phyloP scores from a whole-genome alignment of 129 eudicot genomes.

The Smallanthus sonchifolius region DNA sequence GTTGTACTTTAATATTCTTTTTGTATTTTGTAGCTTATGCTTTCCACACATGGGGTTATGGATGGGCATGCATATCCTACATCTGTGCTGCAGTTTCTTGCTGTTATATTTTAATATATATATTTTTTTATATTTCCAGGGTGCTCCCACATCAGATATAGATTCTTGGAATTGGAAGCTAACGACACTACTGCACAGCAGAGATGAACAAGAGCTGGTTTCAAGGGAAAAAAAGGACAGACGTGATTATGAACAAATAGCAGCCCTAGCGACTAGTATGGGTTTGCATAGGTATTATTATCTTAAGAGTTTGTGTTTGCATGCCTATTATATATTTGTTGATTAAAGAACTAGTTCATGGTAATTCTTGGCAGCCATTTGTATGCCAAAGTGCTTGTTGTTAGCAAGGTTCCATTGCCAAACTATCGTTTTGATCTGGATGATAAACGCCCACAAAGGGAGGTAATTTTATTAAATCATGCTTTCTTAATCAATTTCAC shows the following conservation, averaged over 20 bases:
- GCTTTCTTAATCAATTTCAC: not conserved
- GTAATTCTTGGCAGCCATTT: slow-evolving; percentile 56
- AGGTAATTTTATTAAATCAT: slow-evolving; percentile 45
- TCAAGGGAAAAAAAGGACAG: slow-evolving; percentile 86
- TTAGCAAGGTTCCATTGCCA: slow-evolving; percentile 91
- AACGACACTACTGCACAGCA: slow-evolving; percentile 32
- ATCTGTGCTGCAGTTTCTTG: not conserved
- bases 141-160: slow-evolving; percentile 39
- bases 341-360: slow-evolving; percentile 2
- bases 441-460: slow-evolving; percentile 96
- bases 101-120: not conserved
- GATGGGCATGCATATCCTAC: slow-evolving; percentile 13
- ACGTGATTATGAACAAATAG: slow-evolving; percentile 69
- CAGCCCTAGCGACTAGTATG: slow-evolving; percentile 63
- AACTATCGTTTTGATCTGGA: slow-evolving; percentile 94
- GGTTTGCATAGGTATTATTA: slow-evolving; percentile 69
- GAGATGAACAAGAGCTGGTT: slow-evolving; percentile 61
- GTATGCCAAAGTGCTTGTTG: slow-evolving; percentile 77
- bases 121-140: slow-evolving; percentile 29
- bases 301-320: not conserved
- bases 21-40: slow-evolving; percentile 5
- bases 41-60: not conserved
- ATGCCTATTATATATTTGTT: slow-evolving; percentile 4
- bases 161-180: slow-evolving; percentile 63
- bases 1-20: not conserved